Conservation (phyloP, 164 flowering plant genomes). For the Berberis vulgaris region DNA sequence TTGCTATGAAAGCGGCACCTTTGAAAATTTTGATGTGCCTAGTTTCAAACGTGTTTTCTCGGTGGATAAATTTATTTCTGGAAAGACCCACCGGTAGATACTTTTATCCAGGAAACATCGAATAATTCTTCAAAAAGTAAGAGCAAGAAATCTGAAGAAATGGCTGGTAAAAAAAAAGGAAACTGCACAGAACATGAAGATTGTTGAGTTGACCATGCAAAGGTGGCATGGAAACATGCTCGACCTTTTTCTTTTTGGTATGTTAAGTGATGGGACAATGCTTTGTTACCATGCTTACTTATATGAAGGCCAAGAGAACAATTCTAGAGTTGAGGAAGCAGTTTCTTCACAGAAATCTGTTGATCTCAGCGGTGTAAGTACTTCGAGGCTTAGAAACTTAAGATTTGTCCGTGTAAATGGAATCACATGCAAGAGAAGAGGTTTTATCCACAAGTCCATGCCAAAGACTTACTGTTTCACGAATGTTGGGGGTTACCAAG, state of each 20-base stretch:
- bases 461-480: constrained; percentile 64
- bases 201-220: constrained; percentile 86
- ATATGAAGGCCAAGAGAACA: constrained; percentile 66
- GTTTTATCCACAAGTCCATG: constrained; percentile 27
- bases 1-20: constrained; percentile 75
- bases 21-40: constrained; percentile 95
- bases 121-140: constrained; percentile 23
- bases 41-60: constrained; percentile 74
- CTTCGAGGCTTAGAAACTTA: constrained; percentile 82
- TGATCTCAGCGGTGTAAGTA: constrained; percentile 31
- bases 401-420: constrained; percentile 72
- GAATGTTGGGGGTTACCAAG: constrained; percentile 81
- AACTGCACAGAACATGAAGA: constrained; percentile 42
- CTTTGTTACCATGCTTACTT: constrained; percentile 93
- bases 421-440: constrained; percentile 69
- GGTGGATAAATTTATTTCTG: constrained; percentile 70
- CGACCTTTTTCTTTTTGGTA: constrained; percentile 78
- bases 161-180: constrained; percentile 46
- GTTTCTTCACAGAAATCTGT: constrained; percentile 33
- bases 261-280: constrained; percentile 82
- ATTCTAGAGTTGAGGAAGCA: constrained; percentile 47
- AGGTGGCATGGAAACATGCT: constrained; percentile 78
- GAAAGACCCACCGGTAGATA: constrained; percentile 57
- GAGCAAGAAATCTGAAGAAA: constrained; percentile 30
- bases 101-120: constrained; percentile 25